Conservation (phyloP, 2,329 filamentous ascomycete species). For the Hypoxylon rubiginosum region DNA sequence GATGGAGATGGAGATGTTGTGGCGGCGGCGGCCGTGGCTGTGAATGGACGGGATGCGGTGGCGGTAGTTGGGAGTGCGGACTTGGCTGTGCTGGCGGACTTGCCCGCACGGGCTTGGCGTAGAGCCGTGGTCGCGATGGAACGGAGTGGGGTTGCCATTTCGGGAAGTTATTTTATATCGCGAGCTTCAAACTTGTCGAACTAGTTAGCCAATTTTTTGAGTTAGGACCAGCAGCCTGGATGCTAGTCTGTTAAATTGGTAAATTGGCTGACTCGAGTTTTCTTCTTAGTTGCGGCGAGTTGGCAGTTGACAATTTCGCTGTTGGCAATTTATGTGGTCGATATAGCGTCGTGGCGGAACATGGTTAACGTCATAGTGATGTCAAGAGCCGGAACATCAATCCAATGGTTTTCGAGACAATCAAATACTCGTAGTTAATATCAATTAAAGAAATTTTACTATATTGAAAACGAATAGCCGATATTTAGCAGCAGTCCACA, state of each 20-base stretch:
- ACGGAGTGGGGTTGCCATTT: slow-evolving; percentile 37
- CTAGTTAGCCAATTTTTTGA: neutral
- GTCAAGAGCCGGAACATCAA: no score
- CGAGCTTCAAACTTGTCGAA: neutral
- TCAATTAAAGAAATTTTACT: no score
- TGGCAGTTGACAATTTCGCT: neutral
- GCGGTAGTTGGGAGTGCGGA: neutral
- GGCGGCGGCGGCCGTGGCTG: slow-evolving; percentile 12
- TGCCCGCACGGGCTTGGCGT: slow-evolving; percentile 18
- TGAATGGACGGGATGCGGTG: slow-evolving; percentile 14
- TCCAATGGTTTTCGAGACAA: no score
- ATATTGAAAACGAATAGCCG: no score
- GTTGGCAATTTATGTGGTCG: slow-evolving; percentile 10
- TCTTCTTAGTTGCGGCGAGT: neutral
- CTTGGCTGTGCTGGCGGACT: neutral
- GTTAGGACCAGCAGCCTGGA: neutral
- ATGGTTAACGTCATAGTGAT: slow-evolving; percentile 41
- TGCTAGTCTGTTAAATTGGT: neutral
- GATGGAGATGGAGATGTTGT: slow-evolving; percentile 1
- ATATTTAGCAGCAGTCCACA: no score
- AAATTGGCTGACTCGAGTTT: neutral
- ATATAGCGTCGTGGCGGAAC: slow-evolving; percentile 22
- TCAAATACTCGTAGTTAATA: no score
- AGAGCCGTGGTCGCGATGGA: slow-evolving; percentile 27
- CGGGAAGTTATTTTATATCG: slow-evolving; percentile 12